Evolutionary conservation across 768 basidiomycete genomes (phyloP).

Genomic region (Dacryopinax primogenitus): DNA sequence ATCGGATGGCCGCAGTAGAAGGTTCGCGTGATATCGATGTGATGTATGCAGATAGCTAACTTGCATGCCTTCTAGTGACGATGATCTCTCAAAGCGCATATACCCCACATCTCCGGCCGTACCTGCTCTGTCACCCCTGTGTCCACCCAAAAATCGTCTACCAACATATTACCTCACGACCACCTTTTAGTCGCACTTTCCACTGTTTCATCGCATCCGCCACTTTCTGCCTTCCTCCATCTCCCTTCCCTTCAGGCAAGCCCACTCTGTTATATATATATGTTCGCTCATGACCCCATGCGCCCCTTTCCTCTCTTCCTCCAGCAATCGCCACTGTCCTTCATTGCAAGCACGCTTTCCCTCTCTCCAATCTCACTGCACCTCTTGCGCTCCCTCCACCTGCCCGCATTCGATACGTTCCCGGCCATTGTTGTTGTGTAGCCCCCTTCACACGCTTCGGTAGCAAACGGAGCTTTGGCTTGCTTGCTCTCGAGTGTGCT

Average conservation of each 20-base stretch:
- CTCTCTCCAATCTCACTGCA: neutral
- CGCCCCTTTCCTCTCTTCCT: neutral
- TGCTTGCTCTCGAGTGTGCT: slow-evolving; percentile 10
- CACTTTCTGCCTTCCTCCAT: neutral
- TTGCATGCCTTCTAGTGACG: neutral
- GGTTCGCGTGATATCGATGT: neutral
- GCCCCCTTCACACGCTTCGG: slow-evolving; percentile 7
- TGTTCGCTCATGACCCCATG: neutral
- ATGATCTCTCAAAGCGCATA: slow-evolving; percentile 5
- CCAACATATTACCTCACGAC: slow-evolving; percentile 1
- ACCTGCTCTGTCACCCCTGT: neutral
- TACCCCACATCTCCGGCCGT: neutral
- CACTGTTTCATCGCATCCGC: neutral
- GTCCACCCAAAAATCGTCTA: slow-evolving; percentile 4
- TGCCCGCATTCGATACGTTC: slow-evolving; percentile 4
- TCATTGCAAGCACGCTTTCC: slow-evolving; percentile 9
- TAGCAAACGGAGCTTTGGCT: slow-evolving; percentile 1
- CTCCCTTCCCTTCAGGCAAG: neutral
- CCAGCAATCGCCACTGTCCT: slow-evolving; percentile 3
- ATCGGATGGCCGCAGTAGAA: neutral
- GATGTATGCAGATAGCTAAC: neutral
- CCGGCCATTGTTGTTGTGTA: slow-evolving; percentile 7
- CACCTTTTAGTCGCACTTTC: slow-evolving; percentile 4
- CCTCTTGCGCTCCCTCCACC: neutral
- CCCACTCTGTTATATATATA: neutral